Evolutionary conservation across 768 basidiomycete species (phyloP).

Genomic region (Psilocybe sp.): DNA sequence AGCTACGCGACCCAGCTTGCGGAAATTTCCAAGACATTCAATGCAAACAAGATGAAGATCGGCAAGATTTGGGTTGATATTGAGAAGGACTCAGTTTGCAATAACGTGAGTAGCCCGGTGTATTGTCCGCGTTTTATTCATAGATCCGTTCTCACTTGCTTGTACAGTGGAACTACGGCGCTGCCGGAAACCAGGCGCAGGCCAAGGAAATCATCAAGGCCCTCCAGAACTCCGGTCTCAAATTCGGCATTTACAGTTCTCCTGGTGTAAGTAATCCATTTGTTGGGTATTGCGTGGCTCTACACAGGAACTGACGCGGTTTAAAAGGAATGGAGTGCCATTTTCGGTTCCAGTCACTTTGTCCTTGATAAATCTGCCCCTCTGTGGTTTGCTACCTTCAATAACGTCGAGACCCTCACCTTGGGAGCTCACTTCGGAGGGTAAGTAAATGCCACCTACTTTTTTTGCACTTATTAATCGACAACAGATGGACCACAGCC

Average conservation of each 20-base stretch:
- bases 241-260: slow-evolving; percentile 17
- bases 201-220: slow-evolving; percentile 13
- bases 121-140: not conserved
- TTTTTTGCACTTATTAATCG: not conserved
- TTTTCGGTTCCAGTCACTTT: slow-evolving; percentile 10
- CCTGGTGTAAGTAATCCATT: slow-evolving; percentile 11
- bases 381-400: slow-evolving; percentile 19
- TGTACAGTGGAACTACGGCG: slow-evolving; percentile 17
- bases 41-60: slow-evolving; percentile 15
- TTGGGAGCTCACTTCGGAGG: slow-evolving; percentile 17
- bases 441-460: not conserved
- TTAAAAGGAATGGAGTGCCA: slow-evolving; percentile 2
- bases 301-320: not conserved
- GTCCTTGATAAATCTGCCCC: slow-evolving; percentile 16
- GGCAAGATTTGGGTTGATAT: slow-evolving; percentile 18
- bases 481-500: slow-evolving; percentile 19
- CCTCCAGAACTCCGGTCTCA: slow-evolving; percentile 13
- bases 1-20: slow-evolving; percentile 13
- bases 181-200: slow-evolving; percentile 15
- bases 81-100: slow-evolving; percentile 18
- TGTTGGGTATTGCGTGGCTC: no score
- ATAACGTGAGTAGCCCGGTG: slow-evolving; percentile 7
- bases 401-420: slow-evolving; percentile 17
- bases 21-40: slow-evolving; percentile 12
- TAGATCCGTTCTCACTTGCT: not conserved